Evolutionary conservation across 164 flowering plant species (phyloP).

Genomic region (Chimonanthus salicifolius): DNA sequence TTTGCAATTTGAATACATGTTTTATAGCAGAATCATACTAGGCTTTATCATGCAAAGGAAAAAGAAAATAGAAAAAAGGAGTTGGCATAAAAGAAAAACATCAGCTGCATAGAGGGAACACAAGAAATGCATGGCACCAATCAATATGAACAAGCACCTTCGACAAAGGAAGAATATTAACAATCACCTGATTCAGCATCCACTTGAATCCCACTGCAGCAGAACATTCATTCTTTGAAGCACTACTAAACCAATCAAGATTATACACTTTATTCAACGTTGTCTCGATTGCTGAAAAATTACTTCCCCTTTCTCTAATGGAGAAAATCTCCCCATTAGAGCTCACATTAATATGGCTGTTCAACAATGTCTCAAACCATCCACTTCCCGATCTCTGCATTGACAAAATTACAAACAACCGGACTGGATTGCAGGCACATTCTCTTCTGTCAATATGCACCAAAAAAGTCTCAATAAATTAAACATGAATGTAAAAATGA

Average conservation of each 20-base stretch:
- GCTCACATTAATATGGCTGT: slow-evolving; percentile 47
- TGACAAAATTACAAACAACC: slow-evolving; percentile 45
- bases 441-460: slow-evolving; percentile 31
- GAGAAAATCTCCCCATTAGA: slow-evolving; percentile 54
- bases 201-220: slow-evolving; percentile 59
- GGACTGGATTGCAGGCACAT: slow-evolving; percentile 46
- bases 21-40: not conserved
- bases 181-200: slow-evolving; percentile 55
- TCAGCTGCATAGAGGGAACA: too few species aligned
- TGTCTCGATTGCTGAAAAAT: slow-evolving; percentile 27
- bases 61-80: not conserved
- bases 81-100: too few species aligned
- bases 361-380: slow-evolving; percentile 54
- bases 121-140: too few species aligned
- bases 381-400: slow-evolving; percentile 63
- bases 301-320: slow-evolving; percentile 29
- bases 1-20: too few species aligned
- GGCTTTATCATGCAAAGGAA: not conserved
- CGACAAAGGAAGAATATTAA: too few species aligned
- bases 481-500: not conserved
- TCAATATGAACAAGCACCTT: not conserved
- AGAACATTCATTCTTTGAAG: slow-evolving; percentile 52
- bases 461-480: not conserved
- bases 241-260: slow-evolving; percentile 51
- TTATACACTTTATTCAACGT: slow-evolving; percentile 46